phyloP scores from a whole-genome alignment of 2,329 filamentous ascomycete species.

The Plenodomus tracheiphilus region DNA sequence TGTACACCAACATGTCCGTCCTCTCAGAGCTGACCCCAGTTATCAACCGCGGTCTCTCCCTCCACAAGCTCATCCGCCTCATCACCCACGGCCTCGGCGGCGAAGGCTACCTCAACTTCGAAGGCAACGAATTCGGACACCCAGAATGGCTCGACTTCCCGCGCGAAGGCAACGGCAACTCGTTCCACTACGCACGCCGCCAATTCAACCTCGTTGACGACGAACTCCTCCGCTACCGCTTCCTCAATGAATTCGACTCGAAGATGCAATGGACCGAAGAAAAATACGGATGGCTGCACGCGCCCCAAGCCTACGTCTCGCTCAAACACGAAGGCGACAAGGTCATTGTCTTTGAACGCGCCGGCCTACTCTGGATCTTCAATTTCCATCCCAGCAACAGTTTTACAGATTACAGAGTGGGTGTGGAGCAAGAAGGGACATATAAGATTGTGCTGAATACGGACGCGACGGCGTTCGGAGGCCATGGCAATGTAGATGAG shows the following conservation, averaged over 20 bases:
- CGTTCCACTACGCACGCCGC: slow-evolving; percentile 90
- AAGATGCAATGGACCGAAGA: slow-evolving; percentile 87
- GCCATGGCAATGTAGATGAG: slow-evolving; percentile 75
- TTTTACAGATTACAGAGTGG: slow-evolving; percentile 90
- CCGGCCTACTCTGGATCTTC: slow-evolving; percentile 88
- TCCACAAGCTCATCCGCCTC: slow-evolving; percentile 98
- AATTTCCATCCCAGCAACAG: slow-evolving; percentile 89
- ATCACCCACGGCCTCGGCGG: slow-evolving; percentile 89
- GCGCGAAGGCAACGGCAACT: slow-evolving; percentile 87
- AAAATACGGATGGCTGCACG: slow-evolving; percentile 88
- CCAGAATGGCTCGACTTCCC: slow-evolving; percentile 99
- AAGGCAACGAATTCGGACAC: slow-evolving; percentile 98
- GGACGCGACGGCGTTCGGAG: slow-evolving; percentile 77
- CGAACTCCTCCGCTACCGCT: slow-evolving; percentile 79
- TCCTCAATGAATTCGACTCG: slow-evolving; percentile 90
- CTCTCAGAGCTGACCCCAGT: slow-evolving; percentile 81
- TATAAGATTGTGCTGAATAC: slow-evolving; percentile 86
- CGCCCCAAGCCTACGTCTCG: slow-evolving; percentile 85
- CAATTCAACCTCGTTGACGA: slow-evolving; percentile 94
- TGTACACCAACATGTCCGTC: slow-evolving; percentile 97
- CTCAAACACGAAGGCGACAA: slow-evolving; percentile 94
- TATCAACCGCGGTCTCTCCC: slow-evolving; percentile 85
- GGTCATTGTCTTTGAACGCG: slow-evolving; percentile 92
- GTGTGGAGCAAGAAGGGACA: slow-evolving; percentile 80
- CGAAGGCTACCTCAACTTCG: slow-evolving; percentile 97